Base-by-base conservation (phyloP, 2,329 filamentous ascomycete genomes). In the Onygena corvina region DNA sequence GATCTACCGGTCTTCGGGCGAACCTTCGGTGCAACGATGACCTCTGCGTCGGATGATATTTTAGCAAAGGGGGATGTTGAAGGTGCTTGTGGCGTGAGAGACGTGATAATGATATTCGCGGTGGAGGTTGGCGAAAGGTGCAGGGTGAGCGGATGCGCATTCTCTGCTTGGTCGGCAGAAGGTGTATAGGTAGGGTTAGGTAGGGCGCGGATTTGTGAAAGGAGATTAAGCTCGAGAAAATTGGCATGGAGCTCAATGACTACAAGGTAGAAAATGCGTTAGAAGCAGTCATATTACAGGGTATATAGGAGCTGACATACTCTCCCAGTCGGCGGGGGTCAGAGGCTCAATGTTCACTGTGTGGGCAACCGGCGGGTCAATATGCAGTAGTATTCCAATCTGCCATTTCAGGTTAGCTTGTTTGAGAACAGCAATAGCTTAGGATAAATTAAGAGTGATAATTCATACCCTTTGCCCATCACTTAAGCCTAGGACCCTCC, bases 321-420 rank as follows among this genome's bases (percentile, higher is more conserved):
- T 94, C 68, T 98, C 92, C 92, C 92, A 98, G 64, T 98, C 92
- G 51, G 93, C 87, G 1, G 90, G 81, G 0, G 92, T 96, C 59
- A 96, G 69, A 29, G 92, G 92, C 64, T 98, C 93, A 58, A 98
- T 96, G 63, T 95, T 88, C 66, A 98, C 84, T 1, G 89, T 96
- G 65, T 95, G 87, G 45, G 88, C 87, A 55, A 92, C 71, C 1
- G 89, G 88, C 45, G 90, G 90, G 63, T 98, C 88, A 54, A 95
- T 70, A 65, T 98, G 92, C 55, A 98, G 75, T 30, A 72, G 65
- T 45, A 83, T 67, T 34, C 74, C 75, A 56, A 81, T 74, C 74
- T 77, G 62, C 48, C 51, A 52, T 44, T 16, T 30, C 30, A 18
- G 11, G 56, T 68, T 54, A 65, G 56, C 48, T 58, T 35, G 31